Evolutionary conservation across 768 basidiomycete genomes (phyloP), one percentile per base, ranked within the genome.

Genomic region (Daedaleopsis sinensis): DNA sequence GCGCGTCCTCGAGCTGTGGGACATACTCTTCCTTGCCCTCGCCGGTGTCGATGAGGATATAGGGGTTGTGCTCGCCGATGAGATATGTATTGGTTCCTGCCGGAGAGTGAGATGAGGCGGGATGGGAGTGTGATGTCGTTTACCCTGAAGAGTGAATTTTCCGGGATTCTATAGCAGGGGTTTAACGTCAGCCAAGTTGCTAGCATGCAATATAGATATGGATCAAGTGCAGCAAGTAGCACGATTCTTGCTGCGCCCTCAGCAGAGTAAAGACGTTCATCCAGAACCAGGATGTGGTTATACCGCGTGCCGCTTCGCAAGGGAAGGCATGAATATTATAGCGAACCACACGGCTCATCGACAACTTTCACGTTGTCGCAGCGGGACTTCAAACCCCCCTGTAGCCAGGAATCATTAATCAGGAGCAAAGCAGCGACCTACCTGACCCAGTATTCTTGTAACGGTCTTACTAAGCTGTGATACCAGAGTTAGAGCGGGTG

Each of bases 31-130:
- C 79, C 16, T 78, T 77, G 2, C 91, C 93, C 72, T 95, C 89
- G 12, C 87, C 94, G 0, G 93, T 89, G 74, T 97, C 94, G 62
- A 96, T 72, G 52, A 96, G 87, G 38, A 87, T 84, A 73, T 86
- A 93, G 8, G 91, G 91, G 59, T 86, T 84, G 27, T 76, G 75
- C 54, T 76, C 74, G 23, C 93, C 93, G 48, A 96, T 67, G 63
- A 97, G 78, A 70, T 96, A 97, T 1, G 94, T 95, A 70, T 96
- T 95, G 3, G 94, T 96, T 19, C 94, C 92, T 92, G 56, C 27
- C 27, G 4, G 7, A 32, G 27, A 32, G 7, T 32, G 27, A 32
- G 27, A 32, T 32, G 27, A 32, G 7, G 27, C 8, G 16, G 7
- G 6, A 4, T 19, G 5, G n/a, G 16, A 60, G 12, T 48, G 55